A percentile compares a stretch with the other conserved stretches of the same genome.
Evolutionary conservation across 768 basidiomycete genomes (phyloP).

Genomic region (Trametes cingulata): DNA sequence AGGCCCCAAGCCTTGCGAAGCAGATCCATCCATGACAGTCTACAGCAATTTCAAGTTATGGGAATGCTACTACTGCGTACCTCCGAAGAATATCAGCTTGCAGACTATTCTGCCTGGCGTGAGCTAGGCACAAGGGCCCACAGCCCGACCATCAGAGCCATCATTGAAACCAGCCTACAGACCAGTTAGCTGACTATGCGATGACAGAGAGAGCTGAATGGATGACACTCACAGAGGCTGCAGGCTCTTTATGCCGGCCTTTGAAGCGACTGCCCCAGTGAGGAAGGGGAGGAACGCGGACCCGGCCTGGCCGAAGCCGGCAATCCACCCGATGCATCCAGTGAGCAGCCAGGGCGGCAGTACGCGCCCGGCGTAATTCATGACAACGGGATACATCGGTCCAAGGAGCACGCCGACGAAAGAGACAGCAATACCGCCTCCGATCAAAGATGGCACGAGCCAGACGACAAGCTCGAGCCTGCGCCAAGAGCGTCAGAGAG

Average conservation of each 20-base stretch:
- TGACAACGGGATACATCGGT: conserved; percentile 46
- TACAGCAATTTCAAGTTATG: no score
- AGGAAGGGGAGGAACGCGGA: conserved; percentile 53
- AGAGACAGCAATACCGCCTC: conserved; percentile 48
- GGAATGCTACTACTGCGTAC: no score
- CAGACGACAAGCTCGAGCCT: conserved; percentile 60
- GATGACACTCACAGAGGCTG: conserved; percentile 47
- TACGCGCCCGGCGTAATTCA: conserved; percentile 42
- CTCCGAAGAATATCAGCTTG: no score
- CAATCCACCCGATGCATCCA: conserved; percentile 49
- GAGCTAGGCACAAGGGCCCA: no score
- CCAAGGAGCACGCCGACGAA: conserved; percentile 57
- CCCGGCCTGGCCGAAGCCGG: conserved; percentile 51
- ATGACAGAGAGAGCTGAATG: no score
- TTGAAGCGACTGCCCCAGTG: conserved; percentile 45
- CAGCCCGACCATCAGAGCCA: no score
- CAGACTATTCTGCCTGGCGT: no score
- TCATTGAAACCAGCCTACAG: no score
- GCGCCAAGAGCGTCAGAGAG: conserved; percentile 26
- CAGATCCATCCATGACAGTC: no score
- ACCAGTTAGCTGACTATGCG: no score
- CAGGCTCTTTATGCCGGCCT: conserved; percentile 42
- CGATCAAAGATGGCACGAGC: conserved; percentile 41
- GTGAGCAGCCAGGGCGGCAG: conserved; percentile 47
- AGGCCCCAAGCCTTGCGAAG: no score